Base-by-base conservation (phyloP, 2,329 filamentous ascomycete genomes). In the Botrytis sinoallii region DNA sequence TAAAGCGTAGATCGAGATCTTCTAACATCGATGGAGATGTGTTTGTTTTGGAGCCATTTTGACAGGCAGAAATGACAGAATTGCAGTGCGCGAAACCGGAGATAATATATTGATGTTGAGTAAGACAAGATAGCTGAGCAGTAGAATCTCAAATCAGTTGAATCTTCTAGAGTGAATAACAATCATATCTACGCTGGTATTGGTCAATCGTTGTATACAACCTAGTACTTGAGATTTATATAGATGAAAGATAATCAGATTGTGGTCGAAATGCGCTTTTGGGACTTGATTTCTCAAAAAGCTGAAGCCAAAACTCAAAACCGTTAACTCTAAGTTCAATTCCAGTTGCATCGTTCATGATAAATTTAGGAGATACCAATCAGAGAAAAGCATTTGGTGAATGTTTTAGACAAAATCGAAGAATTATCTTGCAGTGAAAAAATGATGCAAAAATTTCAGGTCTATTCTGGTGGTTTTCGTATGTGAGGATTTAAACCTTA, bases 221-320 rank as follows among this genome's bases (percentile, higher is more conserved):
- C 0, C 12, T 12, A n/a, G 12, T n/a, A 12, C 4, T 7, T 9
- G 12, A 55, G 25, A n/a, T 55, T 55, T 9, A 46, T 20, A 4
- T 20, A 20, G 20, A 46, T n/a, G 9, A 22, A 5, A 48, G 9
- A 48, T 52, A 25, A 52, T 52, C 25, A 6, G 1, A 52, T 52
- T 25, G 48, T 12, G 48, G 8, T 16, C 25, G 29, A 55, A 2
- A 18, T 55, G 14, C n/a, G 25, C n/a, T 55, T 55, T n/a, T n/a
- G 12, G 25, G 3, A 29, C 6, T 55, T 18, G 1, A 55, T 7
- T 29, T 3, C 3, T 4, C 3, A 6, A 0, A 16, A 16, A 8
- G 4, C n/a, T 55, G 0, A 29, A 8, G n/a, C n/a, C 2, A 16
- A 8, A 29, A 18, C 6, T 55, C 52, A 3, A 29, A 7, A 29